These are phyloP conservation scores for Ambrosia hybrid DNA, from an alignment of 140 eudicot species.

Conservation along the genomic window DNA sequence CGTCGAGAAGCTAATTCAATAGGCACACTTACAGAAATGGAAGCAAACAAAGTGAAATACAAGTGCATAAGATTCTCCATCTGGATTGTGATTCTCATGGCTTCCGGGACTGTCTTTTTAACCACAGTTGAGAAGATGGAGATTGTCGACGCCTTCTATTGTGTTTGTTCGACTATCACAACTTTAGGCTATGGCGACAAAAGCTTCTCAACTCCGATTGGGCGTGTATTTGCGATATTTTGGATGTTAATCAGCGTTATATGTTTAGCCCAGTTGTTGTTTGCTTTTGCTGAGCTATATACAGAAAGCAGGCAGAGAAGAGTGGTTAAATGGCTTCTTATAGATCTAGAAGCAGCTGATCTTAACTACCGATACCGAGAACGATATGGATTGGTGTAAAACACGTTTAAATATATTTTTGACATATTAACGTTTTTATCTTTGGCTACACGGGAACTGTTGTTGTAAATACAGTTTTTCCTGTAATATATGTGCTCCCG, in stretches of 20 bases:
- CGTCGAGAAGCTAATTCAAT: conserved; percentile 41
- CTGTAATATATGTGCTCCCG: too few relatives aligned
- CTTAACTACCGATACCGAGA: conserved; percentile 33
- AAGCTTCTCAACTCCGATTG: conserved; percentile 79
- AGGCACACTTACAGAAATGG: conserved; percentile 61
- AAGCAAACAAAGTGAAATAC: conserved; percentile 60
- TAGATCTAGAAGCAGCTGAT: conserved; percentile 95
- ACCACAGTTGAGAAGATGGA: conserved; percentile 58
- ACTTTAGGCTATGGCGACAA: conserved; percentile 89
- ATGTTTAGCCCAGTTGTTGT: conserved; percentile 84
- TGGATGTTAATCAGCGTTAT: conserved; percentile 86
- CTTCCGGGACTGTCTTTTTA: conserved; percentile 63
- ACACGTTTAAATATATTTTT: too few relatives aligned
- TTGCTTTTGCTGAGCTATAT: conserved; percentile 73
- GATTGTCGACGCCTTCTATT: conserved; percentile 78
- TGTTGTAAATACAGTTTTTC: too few relatives aligned
- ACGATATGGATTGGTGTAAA: too few relatives aligned
- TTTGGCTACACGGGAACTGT: too few relatives aligned
- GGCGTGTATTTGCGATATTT: conserved; percentile 85
- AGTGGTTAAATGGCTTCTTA: conserved; percentile 64
- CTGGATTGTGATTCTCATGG: conserved; percentile 51
- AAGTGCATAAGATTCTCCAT: conserved; percentile 49
- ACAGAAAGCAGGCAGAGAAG: conserved; percentile 61
- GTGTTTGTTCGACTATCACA: conserved; percentile 86
- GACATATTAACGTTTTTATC: too few relatives aligned